Evolutionary conservation across 2,329 filamentous ascomycete genomes (phyloP).

Genomic region (Botrytis fabae): DNA sequence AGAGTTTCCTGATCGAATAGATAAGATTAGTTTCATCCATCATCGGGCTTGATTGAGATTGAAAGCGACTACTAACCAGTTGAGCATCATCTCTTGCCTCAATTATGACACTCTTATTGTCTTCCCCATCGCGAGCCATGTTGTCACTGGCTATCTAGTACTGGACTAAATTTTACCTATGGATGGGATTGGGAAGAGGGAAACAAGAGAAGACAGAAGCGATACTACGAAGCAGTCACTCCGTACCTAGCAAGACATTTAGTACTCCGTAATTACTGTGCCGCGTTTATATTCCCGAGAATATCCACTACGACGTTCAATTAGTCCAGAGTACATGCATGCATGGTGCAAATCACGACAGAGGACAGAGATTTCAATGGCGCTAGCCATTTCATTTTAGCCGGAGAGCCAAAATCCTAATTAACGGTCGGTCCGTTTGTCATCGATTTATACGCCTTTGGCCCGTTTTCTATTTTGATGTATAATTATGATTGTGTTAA

Average conservation of each 20-base stretch:
- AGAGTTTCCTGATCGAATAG: constrained; percentile 45
- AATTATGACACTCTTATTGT: constrained; percentile 17
- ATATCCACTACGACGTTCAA: not conserved
- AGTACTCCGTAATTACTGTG: not conserved
- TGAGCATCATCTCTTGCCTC: constrained; percentile 24
- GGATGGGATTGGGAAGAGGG: not conserved
- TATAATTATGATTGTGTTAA: not conserved
- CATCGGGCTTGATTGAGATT: not conserved
- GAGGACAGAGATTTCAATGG: constrained; percentile 12
- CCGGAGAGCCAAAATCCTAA: not conserved
- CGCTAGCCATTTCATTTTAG: constrained; percentile 5
- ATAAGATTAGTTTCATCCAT: constrained; percentile 22
- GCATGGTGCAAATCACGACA: not conserved
- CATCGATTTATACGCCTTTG: not conserved
- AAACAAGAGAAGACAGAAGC: not conserved
- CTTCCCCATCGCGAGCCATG: constrained; percentile 11
- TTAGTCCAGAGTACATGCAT: not conserved
- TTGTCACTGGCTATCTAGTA: not conserved
- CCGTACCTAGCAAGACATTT: not conserved
- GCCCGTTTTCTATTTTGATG: not conserved
- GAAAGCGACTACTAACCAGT: constrained; percentile 7
- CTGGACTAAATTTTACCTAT: not conserved
- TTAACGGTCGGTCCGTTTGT: not conserved
- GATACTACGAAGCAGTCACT: not conserved
- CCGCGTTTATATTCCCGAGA: constrained; percentile 3